Evolutionary conservation across 2,329 filamentous ascomycete genomes (phyloP).

Genomic region (Colletotrichum gloeosporioides): DNA sequence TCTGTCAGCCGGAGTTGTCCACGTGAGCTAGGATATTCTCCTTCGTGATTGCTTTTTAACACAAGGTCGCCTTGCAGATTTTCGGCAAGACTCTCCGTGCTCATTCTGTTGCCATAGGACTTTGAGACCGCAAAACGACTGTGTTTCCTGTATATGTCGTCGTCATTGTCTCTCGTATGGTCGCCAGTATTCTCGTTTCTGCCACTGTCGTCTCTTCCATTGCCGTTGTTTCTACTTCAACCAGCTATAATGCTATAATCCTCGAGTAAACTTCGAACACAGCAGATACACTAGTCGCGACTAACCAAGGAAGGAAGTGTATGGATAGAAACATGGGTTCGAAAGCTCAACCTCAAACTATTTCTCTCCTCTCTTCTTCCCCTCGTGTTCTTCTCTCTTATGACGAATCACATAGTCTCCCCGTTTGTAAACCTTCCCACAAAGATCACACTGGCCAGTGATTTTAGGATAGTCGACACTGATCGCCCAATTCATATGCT

Average conservation of each 20-base stretch:
- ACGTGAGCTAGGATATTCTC: neutral
- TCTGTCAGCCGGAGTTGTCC: neutral
- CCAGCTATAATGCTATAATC: fast-evolving
- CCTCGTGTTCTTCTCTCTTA: neutral
- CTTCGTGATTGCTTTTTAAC: neutral
- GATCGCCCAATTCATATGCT: neutral
- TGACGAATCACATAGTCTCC: neutral
- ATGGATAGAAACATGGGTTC: neutral
- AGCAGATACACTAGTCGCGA: neutral
- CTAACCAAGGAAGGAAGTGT: fast-evolving
- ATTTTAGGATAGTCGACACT: neutral
- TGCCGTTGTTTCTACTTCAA: neutral
- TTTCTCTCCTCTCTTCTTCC: neutral
- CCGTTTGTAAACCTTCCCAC: neutral
- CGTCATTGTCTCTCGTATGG: neutral
- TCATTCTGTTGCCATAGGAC: neutral
- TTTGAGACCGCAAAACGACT: neutral
- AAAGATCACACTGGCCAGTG: neutral
- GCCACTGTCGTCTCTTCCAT: neutral
- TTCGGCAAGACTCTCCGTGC: neutral
- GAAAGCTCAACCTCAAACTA: fast-evolving
- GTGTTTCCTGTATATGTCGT: neutral
- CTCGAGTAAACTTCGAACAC: conserved; percentile 29
- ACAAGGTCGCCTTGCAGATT: neutral
- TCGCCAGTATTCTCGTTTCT: neutral